Conservation (phyloP, 305 asterid genomes). For the Fraxinus greggii region DNA sequence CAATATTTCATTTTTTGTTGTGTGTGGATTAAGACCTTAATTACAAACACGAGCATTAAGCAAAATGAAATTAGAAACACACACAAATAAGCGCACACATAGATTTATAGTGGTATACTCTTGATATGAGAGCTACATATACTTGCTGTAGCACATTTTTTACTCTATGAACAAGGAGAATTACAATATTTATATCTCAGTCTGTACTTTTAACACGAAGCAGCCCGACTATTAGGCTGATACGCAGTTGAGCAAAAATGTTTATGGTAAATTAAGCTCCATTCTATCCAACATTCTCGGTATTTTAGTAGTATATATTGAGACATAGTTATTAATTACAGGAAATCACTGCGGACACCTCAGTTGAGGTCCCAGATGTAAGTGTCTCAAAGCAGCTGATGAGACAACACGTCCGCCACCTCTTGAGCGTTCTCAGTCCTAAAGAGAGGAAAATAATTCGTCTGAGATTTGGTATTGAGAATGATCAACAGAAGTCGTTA, state of each 20-base stretch:
- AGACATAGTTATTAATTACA: conserved; percentile 24
- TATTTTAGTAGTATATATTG: neutral
- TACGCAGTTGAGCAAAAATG: neutral
- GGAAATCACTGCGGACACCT: conserved; percentile 78
- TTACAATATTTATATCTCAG: neutral
- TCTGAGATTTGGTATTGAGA: conserved; percentile 65
- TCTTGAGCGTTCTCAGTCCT: conserved; percentile 66
- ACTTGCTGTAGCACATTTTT: neutral
- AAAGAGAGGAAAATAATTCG: conserved; percentile 76
- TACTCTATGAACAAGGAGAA: neutral
- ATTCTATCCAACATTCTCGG: neutral
- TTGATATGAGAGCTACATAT: neutral
- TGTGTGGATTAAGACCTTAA: neutral
- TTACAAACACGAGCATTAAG: neutral
- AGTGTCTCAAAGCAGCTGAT: conserved; percentile 62
- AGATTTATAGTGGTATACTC: neutral
- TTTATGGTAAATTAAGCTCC: neutral
- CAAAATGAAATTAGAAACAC: neutral
- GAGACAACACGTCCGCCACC: conserved; percentile 71
- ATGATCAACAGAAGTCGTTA: conserved; percentile 53
- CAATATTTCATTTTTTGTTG: neutral
- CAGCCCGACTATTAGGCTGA: neutral
- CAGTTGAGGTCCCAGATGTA: conserved; percentile 60
- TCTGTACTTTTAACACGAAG: neutral
- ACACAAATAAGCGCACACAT: neutral